Conservation (phyloP, 1,284 basidiomycete genomes). For the Termitomyces sp. region DNA sequence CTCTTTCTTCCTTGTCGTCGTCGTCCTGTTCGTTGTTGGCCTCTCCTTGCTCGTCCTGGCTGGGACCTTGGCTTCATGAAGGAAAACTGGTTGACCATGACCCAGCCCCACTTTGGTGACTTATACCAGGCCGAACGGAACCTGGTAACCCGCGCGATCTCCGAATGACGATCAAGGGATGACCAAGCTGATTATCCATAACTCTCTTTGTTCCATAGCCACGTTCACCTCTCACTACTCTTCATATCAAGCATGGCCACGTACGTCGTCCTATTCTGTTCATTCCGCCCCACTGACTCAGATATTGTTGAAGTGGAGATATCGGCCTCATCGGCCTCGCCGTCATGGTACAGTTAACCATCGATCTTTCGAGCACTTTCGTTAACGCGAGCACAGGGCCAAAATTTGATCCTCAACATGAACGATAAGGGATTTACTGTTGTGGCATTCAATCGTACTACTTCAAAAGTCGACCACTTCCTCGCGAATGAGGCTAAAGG, state of each 20-base stretch:
- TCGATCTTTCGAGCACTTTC: conserved; percentile 7
- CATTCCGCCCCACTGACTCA: conserved; percentile 6
- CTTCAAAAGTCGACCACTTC: conserved; percentile 95
- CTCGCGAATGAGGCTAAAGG: conserved; percentile 97
- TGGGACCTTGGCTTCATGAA: no score
- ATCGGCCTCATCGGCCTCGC: conserved; percentile 94
- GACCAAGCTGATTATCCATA: conserved; percentile 27
- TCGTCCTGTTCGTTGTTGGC: no score
- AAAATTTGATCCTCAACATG: conserved; percentile 97
- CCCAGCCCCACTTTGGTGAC: background rate
- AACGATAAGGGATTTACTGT: conserved; percentile 99
- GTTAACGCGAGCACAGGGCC: conserved; percentile 52
- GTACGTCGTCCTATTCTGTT: conserved; percentile 25
- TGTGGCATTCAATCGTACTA: conserved; percentile 96
- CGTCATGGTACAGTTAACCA: conserved; percentile 74
- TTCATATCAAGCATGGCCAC: conserved; percentile 36
- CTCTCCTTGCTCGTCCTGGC: no score
- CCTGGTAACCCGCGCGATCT: background rate
- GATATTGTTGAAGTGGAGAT: conserved; percentile 57
- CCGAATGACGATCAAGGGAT: conserved; percentile 25
- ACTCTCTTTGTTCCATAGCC: conserved; percentile 23
- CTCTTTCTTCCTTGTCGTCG: no score
- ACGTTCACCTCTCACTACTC: conserved; percentile 24
- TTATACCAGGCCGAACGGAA: no score
- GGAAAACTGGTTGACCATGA: no score